Evolutionary conservation across 495 filamentous ascomycete genomes (phyloP).

Genomic region (Immersiella caudata): DNA sequence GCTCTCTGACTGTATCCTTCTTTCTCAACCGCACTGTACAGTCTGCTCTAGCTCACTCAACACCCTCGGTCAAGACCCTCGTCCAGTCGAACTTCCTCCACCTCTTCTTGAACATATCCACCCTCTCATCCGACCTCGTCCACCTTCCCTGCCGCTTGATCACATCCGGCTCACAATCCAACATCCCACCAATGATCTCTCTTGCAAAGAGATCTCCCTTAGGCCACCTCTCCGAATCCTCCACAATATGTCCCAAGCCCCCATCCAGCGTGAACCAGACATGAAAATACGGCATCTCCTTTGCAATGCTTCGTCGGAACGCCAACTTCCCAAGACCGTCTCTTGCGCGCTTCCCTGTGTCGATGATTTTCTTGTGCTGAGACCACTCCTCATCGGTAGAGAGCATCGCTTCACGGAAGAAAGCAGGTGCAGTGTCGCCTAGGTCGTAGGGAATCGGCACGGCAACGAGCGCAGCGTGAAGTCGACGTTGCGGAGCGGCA

Average conservation of each 20-base stretch:
- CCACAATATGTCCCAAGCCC: slow-evolving; percentile 88
- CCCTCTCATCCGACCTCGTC: slow-evolving; percentile 71
- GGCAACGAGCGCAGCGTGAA: slow-evolving; percentile 83
- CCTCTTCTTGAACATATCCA: slow-evolving; percentile 76
- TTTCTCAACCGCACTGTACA: no score
- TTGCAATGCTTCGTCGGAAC: slow-evolving; percentile 80
- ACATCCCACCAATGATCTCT: slow-evolving; percentile 91
- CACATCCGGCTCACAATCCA: slow-evolving; percentile 79
- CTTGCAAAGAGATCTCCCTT: slow-evolving; percentile 91
- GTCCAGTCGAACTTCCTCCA: slow-evolving; percentile 99
- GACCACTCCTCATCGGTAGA: slow-evolving; percentile 88
- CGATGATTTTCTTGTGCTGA: slow-evolving; percentile 92
- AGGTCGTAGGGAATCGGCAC: slow-evolving; percentile 86
- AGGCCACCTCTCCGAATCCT: slow-evolving; percentile 86
- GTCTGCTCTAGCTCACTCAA: neutral
- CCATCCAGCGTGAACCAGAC: slow-evolving; percentile 95
- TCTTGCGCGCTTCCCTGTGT: slow-evolving; percentile 70
- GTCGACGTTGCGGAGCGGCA: slow-evolving; percentile 72
- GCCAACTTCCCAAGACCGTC: slow-evolving; percentile 76
- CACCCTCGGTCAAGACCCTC: slow-evolving; percentile 62
- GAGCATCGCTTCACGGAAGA: slow-evolving; percentile 94
- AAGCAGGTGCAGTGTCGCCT: slow-evolving; percentile 88
- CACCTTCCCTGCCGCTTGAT: slow-evolving; percentile 92
- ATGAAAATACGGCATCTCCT: slow-evolving; percentile 99
- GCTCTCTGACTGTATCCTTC: no score